Evolutionary conservation across 257 asterid species (phyloP), one percentile per base, ranked within the genome.

Genomic region (Fraxinus cuspidata): DNA sequence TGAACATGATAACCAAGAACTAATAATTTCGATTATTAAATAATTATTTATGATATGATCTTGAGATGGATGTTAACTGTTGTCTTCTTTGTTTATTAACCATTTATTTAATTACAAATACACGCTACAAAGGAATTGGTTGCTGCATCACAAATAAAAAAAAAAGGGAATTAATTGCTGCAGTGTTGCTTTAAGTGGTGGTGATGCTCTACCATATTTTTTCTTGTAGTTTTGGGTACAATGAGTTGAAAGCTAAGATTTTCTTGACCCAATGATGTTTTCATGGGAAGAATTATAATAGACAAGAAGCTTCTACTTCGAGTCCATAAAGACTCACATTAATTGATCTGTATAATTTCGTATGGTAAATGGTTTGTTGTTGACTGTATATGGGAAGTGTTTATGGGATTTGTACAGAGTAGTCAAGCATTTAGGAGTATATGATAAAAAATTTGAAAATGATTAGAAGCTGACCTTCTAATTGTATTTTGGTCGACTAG

Each of bases 281-380:
- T 7, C 34, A 16, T 3, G 44, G 34, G 42, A 67, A 51, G 53
- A 13, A 47, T 23, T 72, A 23, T 63, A 74, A 63, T 74, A 95
- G 99, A 77, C 96, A 88, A 44, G 98, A 90, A 83, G 96, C 94
- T 83, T 92, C 93, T 32, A 83, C 91, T 44, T 90, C 96, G 58
- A 88, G 89, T 42, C 92, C 96, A 60, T 86, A 84, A 40, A 77
- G 71, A 81, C 79, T 80, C 75, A 53, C 60, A 69, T 80, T 81
- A 84, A 78, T 74, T 80, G 71, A 74, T 69, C 78, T 65, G 73
- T 83, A 80, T 81, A 81, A 78, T 81, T 76, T 79, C 51, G 63
- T 69, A 78, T 79, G 74, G 85, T 63, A 78, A 53, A 77, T 84
- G 87, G 84, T 81, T 83, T 85, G 81, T 42, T 80, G 81, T 78